Conservation (phyloP, 495 filamentous ascomycete genomes). For the Aspergillus coremiiformis region DNA sequence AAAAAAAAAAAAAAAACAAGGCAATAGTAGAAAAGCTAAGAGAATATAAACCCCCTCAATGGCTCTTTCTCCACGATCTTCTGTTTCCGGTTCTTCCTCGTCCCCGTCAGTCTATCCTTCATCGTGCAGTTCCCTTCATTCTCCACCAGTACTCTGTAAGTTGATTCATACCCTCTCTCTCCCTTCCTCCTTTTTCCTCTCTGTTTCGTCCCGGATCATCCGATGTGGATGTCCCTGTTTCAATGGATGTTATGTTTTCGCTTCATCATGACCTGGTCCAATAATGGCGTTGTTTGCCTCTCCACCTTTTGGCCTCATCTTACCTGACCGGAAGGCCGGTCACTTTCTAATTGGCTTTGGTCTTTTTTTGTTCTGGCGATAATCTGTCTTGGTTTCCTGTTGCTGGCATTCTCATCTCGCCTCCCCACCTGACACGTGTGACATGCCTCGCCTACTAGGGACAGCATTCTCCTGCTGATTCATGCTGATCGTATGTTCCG, state of each 20-base stretch:
- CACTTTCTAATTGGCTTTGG: not conserved
- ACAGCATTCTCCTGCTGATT: slow-evolving; percentile 29
- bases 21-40: not conserved
- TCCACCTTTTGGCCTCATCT: not conserved
- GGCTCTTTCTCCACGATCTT: slow-evolving; percentile 14
- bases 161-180: not conserved
- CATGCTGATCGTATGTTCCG: slow-evolving; percentile 51
- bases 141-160: slow-evolving; percentile 19
- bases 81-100: slow-evolving; percentile 22
- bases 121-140: slow-evolving; percentile 23
- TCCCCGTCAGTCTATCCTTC: slow-evolving; percentile 35
- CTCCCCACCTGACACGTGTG: slow-evolving; percentile 27
- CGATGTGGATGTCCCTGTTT: not conserved
- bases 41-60: slow-evolving; percentile 7
- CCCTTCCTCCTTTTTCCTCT: not conserved
- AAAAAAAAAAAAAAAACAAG: not conserved
- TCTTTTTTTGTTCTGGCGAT: not conserved
- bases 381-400: not conserved
- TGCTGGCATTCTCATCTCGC: not conserved
- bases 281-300: not conserved
- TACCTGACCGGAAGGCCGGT: not conserved
- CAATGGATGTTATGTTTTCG: no score
- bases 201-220: not conserved
- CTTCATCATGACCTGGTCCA: not conserved
- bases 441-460: slow-evolving; percentile 31